Evolutionary conservation across 495 filamentous ascomycete genomes (phyloP), one percentile per base, ranked within the genome.

Genomic region (Aspergillus coremiiformis): DNA sequence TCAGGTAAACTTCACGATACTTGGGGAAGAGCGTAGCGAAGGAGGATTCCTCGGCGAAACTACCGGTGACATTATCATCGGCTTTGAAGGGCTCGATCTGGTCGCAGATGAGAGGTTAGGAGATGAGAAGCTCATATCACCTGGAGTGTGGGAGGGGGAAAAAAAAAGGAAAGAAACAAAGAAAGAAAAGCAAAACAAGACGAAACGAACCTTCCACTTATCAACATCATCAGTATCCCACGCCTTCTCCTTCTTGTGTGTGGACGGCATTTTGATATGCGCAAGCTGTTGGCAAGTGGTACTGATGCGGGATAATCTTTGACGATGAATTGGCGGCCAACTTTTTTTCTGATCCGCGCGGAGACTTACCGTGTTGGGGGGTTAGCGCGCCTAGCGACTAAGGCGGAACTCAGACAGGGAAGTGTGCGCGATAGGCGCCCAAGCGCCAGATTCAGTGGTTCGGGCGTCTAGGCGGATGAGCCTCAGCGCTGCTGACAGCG

Each of bases 191-290:
- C n/a, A n/a, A n/a, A n/a, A n/a, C n/a, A n/a, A n/a, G n/a, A n/a
- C n/a, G n/a, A n/a, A n/a, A 64, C 60, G 51, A 55, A 88, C 80
- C 80, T 90, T 93, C 92, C 92, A 98, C 66, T 95, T 95, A 67
- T 98, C 92, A 57, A 96, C 90, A 61, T 96, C 93, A 52, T 93
- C 90, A 44, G 90, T 96, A 67, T 98, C 92, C 93, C 92, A 97
- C 30, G 93, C 88, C 67, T 98, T 98, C 5, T 96, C 90, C 52
- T 80, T 84, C 52, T 96, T 93, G 74, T 96, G 84, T 51, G 89
- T 96, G 47, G 89, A 94, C 50, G 92, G 92, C 92, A 96, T 96
- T 35, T 50, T 75, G 66, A 44, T 11, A 45, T 23, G 32, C 15
- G 11, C 37, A 8, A 37, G 47, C 32, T 29, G 4, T 50, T 53